Evolutionary conservation across 2,329 filamentous ascomycete genomes (phyloP).

Genomic region (Helminthosporium solani): DNA sequence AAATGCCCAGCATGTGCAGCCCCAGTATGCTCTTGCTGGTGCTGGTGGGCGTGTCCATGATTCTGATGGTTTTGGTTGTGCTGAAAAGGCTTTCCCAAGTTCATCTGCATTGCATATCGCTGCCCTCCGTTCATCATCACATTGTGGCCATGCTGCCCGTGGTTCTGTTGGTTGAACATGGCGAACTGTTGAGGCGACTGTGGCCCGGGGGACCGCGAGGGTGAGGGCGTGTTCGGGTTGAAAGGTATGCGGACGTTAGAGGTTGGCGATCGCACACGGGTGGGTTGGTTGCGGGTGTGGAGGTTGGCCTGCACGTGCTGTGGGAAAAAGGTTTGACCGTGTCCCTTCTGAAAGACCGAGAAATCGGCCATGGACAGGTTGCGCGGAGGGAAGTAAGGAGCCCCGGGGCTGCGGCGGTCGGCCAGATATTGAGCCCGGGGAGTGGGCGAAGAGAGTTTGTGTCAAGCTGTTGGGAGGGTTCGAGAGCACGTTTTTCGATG

Average conservation of each 20-base stretch:
- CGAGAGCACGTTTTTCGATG: conserved; percentile 50
- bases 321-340: conserved; percentile 60
- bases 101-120: conserved; percentile 56
- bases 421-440: conserved; percentile 23
- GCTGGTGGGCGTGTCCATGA: conserved; percentile 59
- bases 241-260: conserved; percentile 47
- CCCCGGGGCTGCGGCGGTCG: conserved; percentile 34
- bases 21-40: conserved; percentile 57
- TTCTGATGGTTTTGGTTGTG: conserved; percentile 55
- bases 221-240: conserved; percentile 56
- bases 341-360: conserved; percentile 63
- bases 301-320: conserved; percentile 53
- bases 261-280: conserved; percentile 51
- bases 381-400: conserved; percentile 21
- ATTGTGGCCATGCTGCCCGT: conserved; percentile 68
- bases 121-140: conserved; percentile 72
- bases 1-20: conserved; percentile 55
- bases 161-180: conserved; percentile 68
- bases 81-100: conserved; percentile 70
- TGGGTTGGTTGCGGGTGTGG: conserved; percentile 47
- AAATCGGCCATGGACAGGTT: conserved; percentile 66
- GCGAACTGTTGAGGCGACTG: conserved; percentile 53
- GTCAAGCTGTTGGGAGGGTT: conserved; percentile 47
- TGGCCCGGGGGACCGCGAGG: conserved; percentile 58
- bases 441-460: conserved; percentile 19